These are phyloP conservation scores for Lanmaoa pseudosensibilis DNA, from an alignment of 768 basidiomycete species.

Conservation along the genomic window DNA sequence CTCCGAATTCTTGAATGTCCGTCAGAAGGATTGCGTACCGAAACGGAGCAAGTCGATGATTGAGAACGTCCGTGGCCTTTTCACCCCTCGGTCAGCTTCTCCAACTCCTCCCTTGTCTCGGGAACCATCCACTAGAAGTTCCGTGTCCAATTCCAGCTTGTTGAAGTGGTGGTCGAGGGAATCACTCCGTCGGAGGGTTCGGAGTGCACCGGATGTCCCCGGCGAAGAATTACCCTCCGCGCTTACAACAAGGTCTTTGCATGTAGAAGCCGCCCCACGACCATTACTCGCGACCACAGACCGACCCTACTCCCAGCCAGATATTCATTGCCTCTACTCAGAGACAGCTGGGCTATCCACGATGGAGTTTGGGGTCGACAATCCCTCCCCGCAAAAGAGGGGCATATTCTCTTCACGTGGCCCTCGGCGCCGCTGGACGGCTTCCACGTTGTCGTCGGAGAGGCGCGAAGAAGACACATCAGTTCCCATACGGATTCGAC, in stretches of 20 bases:
- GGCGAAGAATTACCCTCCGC: constrained; percentile 27
- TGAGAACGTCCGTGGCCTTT: constrained; percentile 61
- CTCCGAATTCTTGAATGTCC: constrained; percentile 30
- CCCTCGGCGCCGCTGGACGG: constrained; percentile 24
- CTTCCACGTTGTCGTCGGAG: constrained; percentile 14
- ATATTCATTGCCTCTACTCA: constrained; percentile 26
- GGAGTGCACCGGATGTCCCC: constrained; percentile 51
- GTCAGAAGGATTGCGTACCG: constrained; percentile 31
- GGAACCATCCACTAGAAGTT: constrained; percentile 27
- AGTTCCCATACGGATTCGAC: constrained; percentile 27
- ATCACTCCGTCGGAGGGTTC: constrained; percentile 50
- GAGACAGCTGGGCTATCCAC: constrained; percentile 12
- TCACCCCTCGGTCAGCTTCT: constrained; percentile 48
- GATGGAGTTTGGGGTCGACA: constrained; percentile 26
- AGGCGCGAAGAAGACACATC: constrained; percentile 16
- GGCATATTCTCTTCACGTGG: constrained; percentile 16
- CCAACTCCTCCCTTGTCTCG: constrained; percentile 35
- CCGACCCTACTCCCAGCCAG: constrained; percentile 34
- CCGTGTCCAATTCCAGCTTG: constrained; percentile 32
- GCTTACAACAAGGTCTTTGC: constrained; percentile 28
- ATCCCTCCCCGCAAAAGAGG: constrained; percentile 12
- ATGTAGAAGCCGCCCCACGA: constrained; percentile 10
- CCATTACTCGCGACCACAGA: constrained; percentile 15
- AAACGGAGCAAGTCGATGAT: constrained; percentile 56
- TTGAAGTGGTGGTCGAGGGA: constrained; percentile 52